Conservation (phyloP, 805 yeast genomes). For the Babjeviella inositovora region DNA sequence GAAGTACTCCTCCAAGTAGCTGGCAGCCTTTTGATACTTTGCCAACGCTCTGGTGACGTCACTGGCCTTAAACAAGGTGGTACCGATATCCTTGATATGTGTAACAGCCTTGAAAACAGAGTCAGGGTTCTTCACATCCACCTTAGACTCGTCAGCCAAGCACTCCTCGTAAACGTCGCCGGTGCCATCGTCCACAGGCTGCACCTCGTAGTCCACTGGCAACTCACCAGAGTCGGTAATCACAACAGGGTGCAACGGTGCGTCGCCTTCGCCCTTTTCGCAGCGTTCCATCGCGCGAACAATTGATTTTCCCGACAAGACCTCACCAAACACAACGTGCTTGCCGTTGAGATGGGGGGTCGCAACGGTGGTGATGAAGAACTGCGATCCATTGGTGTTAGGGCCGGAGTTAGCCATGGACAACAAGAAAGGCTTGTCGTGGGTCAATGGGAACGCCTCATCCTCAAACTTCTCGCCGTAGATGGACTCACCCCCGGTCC, state of each 20-base stretch:
- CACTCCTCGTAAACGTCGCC: constrained; percentile 74
- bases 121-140: constrained; percentile 43
- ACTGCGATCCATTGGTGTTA: constrained; percentile 91
- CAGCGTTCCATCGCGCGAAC: constrained; percentile 66
- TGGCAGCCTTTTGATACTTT: constrained; percentile 62
- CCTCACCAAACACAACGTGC: constrained; percentile 93
- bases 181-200: constrained; percentile 54
- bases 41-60: constrained; percentile 36
- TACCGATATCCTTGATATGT: constrained; percentile 62
- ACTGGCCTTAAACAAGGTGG: constrained; percentile 54
- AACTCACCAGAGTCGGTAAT: constrained; percentile 71
- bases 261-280: constrained; percentile 50
- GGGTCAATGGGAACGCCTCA: constrained; percentile 66
- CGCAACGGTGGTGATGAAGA: constrained; percentile 81
- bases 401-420: constrained; percentile 98
- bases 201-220: constrained; percentile 36
- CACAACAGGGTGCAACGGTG: constrained; percentile 54
- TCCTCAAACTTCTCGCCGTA: constrained; percentile 84
- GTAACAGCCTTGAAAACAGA: constrained; percentile 53
- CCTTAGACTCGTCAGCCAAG: constrained; percentile 56
- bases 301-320: constrained; percentile 65
- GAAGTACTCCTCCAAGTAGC: constrained; percentile 54
- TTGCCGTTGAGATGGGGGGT: constrained; percentile 93
- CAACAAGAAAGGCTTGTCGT: constrained; percentile 73
- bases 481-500: constrained; percentile 73